Percentiles rank a stretch among this genome's conserved stretches.
Evolutionary conservation across 495 filamentous ascomycete species (phyloP).

Genomic region (Penicillium macrosclerotiorum): DNA sequence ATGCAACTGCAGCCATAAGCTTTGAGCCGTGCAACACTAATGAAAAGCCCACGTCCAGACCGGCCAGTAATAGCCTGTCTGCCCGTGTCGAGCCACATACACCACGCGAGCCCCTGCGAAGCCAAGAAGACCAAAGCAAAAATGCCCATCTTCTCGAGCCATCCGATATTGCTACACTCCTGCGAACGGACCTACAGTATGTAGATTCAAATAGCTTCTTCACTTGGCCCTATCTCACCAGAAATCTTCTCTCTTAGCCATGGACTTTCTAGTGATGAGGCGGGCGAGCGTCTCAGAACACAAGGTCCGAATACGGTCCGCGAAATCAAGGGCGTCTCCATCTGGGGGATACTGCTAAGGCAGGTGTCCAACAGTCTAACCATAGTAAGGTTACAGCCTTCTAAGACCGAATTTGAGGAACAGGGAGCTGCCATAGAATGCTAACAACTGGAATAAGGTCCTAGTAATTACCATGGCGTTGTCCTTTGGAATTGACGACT

Average conservation of each 20-base stretch:
- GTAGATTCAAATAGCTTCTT: not conserved
- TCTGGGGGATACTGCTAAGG: slow-evolving; percentile 55
- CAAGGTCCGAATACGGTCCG: slow-evolving; percentile 62
- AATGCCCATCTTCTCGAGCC: slow-evolving; percentile 32
- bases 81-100: not conserved
- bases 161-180: slow-evolving; percentile 20
- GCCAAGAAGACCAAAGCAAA: slow-evolving; percentile 1
- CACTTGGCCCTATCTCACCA: not conserved
- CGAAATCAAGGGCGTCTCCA: slow-evolving; percentile 53
- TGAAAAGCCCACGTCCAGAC: slow-evolving; percentile 4
- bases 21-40: slow-evolving; percentile 7
- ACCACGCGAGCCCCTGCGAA: slow-evolving; percentile 2
- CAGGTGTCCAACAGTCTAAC: slow-evolving; percentile 67
- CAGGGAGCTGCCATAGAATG: not conserved
- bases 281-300: slow-evolving; percentile 49
- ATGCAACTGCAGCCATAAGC: slow-evolving; percentile 21
- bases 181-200: slow-evolving; percentile 32
- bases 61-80: not conserved
- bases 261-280: slow-evolving; percentile 57
- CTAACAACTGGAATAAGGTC: slow-evolving; percentile 49
- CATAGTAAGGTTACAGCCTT: no score
- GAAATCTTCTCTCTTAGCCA: slow-evolving; percentile 24
- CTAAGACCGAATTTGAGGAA: not conserved
- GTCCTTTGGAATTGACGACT: slow-evolving; percentile 76
- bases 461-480: slow-evolving; percentile 81